Evolutionary conservation across 441 rosid species (phyloP), one percentile per base, ranked within the genome.

Genomic region (Aleurites moluccanus): DNA sequence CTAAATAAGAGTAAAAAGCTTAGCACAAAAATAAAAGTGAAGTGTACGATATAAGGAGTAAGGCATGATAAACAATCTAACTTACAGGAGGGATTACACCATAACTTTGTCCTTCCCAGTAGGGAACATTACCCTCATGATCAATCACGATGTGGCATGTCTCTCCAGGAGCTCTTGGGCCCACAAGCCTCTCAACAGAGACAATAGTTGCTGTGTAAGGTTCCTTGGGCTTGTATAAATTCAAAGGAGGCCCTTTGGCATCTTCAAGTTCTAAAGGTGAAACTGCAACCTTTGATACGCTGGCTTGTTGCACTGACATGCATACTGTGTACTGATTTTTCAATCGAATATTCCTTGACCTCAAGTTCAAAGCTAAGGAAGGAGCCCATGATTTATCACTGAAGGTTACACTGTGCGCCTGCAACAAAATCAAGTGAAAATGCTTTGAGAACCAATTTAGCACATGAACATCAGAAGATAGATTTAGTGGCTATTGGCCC

Each of bases 101-200:
- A 59, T 90, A 95, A 88, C 99, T 92, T 83, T 95, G 99, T 74
- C 99, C 99, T 88, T 95, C 99, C 99, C 98, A 95, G 57, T 95
- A 95, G 56, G 99, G 98, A 78, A 91, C 95, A 64, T 95, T 89
- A 20, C 97, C 93, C 23, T 84, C 94, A 60, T 95, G 99, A 79
- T 95, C 92, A 78, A 95, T 95, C 56, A 93, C 97, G 80, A 95
- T 87, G 77, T 95, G 99, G 75, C 99, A 95, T 67, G 97, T 94
- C 87, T 95, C 99, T 27, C 98, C 99, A 1, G 99, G 98, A 47
- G 98, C 92, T 75, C 91, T 83, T 45, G 96, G 89, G 56, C 98
- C 96, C 0, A 95, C 99, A 63, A 95, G 73, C 83, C 99, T 89
- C 84, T 95, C 98, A 68, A 95, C 96, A 40, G 99, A 95, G 73